Percentiles rank a stretch among this genome's conserved stretches.
phyloP scores from a whole-genome alignment of 2,329 filamentous ascomycete genomes.

The Aureobasidium subglaciale region DNA sequence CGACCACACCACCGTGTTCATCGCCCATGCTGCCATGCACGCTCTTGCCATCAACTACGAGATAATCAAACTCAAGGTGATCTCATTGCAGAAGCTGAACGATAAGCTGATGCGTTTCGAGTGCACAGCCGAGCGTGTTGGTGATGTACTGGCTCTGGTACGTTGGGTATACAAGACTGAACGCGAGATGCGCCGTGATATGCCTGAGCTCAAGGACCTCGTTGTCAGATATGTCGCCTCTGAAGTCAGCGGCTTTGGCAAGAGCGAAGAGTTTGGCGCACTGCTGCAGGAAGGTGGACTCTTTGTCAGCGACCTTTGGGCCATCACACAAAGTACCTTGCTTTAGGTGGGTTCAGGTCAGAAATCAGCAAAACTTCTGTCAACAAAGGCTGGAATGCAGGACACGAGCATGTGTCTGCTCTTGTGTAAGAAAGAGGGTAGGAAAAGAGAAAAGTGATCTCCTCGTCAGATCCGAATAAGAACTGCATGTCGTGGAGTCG shows the following conservation, averaged over 20 bases:
- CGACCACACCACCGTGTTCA: conserved; percentile 8
- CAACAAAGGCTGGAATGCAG: too few relatives aligned
- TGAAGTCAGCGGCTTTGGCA: neutral
- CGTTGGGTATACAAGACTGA: conserved; percentile 1
- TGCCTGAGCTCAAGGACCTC: neutral
- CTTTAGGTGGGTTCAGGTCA: neutral
- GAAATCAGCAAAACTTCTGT: neutral
- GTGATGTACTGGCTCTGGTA: neutral
- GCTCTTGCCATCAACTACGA: neutral
- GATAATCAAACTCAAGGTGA: neutral
- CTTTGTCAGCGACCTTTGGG: conserved; percentile 8
- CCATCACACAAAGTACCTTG: neutral
- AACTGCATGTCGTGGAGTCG: too few relatives aligned
- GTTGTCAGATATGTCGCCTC: conserved; percentile 1
- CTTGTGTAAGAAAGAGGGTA: too few relatives aligned
- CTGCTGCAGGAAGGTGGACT: conserved; percentile 1
- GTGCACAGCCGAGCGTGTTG: neutral
- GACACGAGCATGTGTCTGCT: too few relatives aligned
- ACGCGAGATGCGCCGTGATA: neutral
- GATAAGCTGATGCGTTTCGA: conserved; percentile 3
- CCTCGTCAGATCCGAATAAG: too few relatives aligned
- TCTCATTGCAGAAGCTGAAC: neutral
- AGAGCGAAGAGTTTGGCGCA: neutral
- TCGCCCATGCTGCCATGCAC: conserved; percentile 10
- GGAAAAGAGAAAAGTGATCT: too few relatives aligned